phyloP scores from a whole-genome alignment of 1,284 basidiomycete species.

The Dichomitus squalens region DNA sequence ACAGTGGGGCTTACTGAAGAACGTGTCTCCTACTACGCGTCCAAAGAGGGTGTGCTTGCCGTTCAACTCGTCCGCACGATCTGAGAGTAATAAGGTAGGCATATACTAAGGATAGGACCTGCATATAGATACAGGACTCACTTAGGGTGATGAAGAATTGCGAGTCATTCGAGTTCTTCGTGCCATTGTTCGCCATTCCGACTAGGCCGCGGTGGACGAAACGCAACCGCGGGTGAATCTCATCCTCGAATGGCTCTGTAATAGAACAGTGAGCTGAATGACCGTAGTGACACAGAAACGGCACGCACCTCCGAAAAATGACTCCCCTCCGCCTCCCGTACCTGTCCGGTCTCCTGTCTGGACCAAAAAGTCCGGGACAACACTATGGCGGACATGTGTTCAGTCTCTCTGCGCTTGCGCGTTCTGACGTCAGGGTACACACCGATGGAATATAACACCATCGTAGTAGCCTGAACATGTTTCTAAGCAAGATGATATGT shows the following conservation, averaged over 20 bases:
- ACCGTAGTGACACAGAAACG: background rate
- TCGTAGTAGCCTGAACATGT: constrained; percentile 85
- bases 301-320: constrained; percentile 81
- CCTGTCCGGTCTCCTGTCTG: constrained; percentile 97
- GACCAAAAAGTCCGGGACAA: constrained; percentile 87
- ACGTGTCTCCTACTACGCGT: constrained; percentile 77
- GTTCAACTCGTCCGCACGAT: constrained; percentile 86
- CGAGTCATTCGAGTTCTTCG: constrained; percentile 83
- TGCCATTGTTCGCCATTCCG: constrained; percentile 91
- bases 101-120: background rate
- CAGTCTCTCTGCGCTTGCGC: background rate
- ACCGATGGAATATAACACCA: constrained; percentile 91
- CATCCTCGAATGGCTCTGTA: constrained; percentile 87
- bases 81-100: constrained; percentile 39
- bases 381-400: constrained; percentile 38
- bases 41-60: constrained; percentile 91
- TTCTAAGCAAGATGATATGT: background rate
- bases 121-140: constrained; percentile 32
- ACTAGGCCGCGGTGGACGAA: constrained; percentile 88
- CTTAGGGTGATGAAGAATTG: constrained; percentile 93
- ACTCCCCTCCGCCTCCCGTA: constrained; percentile 90
- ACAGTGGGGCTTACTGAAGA: constrained; percentile 70
- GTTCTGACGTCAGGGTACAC: constrained; percentile 23
- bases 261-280: background rate
- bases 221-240: constrained; percentile 88